Evolutionary conservation across 345 rosid genomes (phyloP).

Genomic region (Excoecaria cochinchinensis): DNA sequence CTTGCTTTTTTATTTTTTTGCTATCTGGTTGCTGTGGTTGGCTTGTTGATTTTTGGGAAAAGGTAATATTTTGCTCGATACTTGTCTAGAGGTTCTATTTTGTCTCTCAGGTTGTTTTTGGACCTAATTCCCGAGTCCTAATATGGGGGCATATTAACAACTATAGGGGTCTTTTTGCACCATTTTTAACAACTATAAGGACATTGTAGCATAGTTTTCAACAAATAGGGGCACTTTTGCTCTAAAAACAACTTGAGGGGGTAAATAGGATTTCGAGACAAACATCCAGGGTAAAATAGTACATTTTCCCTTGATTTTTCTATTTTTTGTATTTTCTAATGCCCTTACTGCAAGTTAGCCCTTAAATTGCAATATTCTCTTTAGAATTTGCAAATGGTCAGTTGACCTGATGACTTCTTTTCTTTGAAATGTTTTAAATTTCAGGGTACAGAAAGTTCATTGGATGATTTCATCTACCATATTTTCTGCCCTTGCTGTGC

Average conservation of each 20-base stretch:
- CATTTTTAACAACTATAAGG: too few relatives aligned
- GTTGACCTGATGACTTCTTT: neutral
- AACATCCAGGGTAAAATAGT: too few relatives aligned
- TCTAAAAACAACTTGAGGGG: too few relatives aligned
- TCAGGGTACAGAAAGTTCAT: slow-evolving; percentile 65
- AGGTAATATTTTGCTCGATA: too few relatives aligned
- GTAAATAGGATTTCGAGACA: too few relatives aligned
- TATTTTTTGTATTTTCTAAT: neutral
- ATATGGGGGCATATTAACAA: too few relatives aligned
- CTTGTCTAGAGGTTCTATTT: too few relatives aligned
- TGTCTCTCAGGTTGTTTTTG: too few relatives aligned
- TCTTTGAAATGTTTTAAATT: slow-evolving; percentile 10
- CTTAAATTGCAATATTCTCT: slow-evolving; percentile 1
- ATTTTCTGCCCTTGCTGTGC: slow-evolving; percentile 77
- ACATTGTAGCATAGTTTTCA: too few relatives aligned
- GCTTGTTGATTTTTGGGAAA: neutral
- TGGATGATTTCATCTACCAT: slow-evolving; percentile 78
- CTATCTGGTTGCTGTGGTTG: neutral
- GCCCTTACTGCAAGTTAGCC: neutral
- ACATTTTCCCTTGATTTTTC: neutral
- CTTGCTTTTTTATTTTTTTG: neutral
- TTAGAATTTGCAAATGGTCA: neutral
- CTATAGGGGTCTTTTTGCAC: too few relatives aligned
- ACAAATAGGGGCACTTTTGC: too few relatives aligned
- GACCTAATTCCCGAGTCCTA: too few relatives aligned